These are phyloP conservation scores for Fraxinus albicans DNA, from an alignment of 305 asterid genomes.

Conservation along the genomic window DNA sequence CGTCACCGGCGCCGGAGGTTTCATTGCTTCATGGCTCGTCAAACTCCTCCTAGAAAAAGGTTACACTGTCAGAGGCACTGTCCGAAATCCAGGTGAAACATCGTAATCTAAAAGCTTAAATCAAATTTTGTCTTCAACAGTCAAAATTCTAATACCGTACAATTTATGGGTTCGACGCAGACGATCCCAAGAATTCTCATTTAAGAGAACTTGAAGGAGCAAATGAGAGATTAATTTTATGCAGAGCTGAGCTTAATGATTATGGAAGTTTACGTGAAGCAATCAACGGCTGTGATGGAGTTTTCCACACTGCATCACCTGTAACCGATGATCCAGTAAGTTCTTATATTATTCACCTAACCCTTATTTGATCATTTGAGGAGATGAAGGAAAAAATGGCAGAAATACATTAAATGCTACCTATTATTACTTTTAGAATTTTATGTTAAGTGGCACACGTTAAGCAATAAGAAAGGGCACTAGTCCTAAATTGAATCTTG, in stretches of 20 bases:
- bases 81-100: constrained; percentile 74
- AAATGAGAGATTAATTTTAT: constrained; percentile 63
- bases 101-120: background rate
- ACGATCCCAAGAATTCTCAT: constrained; percentile 77
- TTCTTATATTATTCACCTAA: background rate
- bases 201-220: constrained; percentile 89
- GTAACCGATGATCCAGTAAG: constrained; percentile 95
- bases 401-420: background rate
- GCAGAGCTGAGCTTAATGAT: constrained; percentile 77
- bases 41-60: constrained; percentile 80
- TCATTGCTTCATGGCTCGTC: constrained; percentile 93
- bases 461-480: background rate
- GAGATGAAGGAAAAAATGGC: background rate
- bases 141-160: background rate
- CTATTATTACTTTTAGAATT: background rate
- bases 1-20: constrained; percentile 97
- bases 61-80: constrained; percentile 84
- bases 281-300: constrained; percentile 88
- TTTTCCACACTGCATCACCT: constrained; percentile 95
- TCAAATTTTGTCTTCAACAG: background rate
- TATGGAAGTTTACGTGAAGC: constrained; percentile 72
- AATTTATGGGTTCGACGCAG: constrained; percentile 29
- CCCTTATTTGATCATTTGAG: background rate
- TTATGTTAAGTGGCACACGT: background rate
- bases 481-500: background rate